Evolutionary conservation across 148 eudicot species (phyloP).

Genomic region (Arctostaphylos glauca): DNA sequence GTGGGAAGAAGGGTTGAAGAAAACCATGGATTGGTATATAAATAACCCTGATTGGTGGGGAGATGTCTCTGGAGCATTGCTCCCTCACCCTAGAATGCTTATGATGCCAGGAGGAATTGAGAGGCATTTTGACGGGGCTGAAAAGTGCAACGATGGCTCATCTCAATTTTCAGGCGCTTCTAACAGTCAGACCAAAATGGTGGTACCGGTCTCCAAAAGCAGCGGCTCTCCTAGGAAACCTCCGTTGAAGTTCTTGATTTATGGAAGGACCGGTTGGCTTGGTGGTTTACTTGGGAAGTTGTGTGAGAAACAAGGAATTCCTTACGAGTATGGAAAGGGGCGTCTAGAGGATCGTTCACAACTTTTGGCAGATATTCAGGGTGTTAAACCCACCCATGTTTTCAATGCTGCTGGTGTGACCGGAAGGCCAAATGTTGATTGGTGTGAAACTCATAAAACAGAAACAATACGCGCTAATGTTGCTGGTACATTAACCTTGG

Average conservation of each 20-base stretch:
- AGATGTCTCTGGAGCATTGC: conserved; percentile 71
- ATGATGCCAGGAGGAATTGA: conserved; percentile 89
- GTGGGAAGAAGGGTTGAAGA: conserved; percentile 70
- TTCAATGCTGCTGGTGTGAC: conserved; percentile 79
- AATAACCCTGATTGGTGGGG: conserved; percentile 79
- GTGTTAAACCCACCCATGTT: conserved; percentile 66
- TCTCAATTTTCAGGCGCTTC: conserved; percentile 22
- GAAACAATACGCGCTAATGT: conserved; percentile 68
- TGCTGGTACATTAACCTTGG: conserved; percentile 61
- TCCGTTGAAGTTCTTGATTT: conserved; percentile 56
- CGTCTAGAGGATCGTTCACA: conserved; percentile 54
- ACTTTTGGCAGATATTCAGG: conserved; percentile 52
- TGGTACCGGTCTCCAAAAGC: conserved; percentile 30
- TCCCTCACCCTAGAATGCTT: conserved; percentile 80
- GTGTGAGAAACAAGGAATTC: conserved; percentile 65
- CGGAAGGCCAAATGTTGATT: conserved; percentile 71
- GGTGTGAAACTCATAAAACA: conserved; percentile 68
- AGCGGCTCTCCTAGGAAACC: conserved; percentile 27
- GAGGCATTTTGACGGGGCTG: conserved; percentile 53
- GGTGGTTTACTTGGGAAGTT: conserved; percentile 66
- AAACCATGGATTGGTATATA: conserved; percentile 70
- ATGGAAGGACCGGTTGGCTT: conserved; percentile 68
- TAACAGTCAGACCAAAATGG: conserved; percentile 31
- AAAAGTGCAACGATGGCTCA: conserved; percentile 37
- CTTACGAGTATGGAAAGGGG: conserved; percentile 65